Evolutionary conservation across 331 rosid species (phyloP).

Genomic region (Stylosanthes scabra): DNA sequence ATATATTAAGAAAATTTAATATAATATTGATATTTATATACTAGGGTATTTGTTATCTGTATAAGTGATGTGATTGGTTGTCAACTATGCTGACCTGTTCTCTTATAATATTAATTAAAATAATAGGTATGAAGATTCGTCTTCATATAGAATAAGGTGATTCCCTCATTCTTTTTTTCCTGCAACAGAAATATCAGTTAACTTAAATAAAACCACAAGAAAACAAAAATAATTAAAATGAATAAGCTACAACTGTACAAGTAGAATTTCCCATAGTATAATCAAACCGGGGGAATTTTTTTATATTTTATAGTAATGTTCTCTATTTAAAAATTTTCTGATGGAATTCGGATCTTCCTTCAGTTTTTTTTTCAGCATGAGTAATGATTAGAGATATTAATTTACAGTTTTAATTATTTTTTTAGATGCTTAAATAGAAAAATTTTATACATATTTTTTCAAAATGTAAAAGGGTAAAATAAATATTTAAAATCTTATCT

Average conservation of each 20-base stretch:
- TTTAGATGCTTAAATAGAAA: no score
- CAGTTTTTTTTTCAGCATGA: not conserved
- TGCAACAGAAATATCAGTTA: not conserved
- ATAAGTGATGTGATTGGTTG: not conserved
- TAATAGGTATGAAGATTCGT: not conserved
- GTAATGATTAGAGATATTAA: no score
- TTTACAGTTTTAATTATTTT: no score
- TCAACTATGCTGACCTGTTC: not conserved
- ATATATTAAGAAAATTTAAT: no score
- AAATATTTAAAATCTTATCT: no score
- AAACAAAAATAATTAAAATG: not conserved
- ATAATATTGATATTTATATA: no score
- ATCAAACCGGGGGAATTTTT: no score
- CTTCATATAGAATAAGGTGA: no score
- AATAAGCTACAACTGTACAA: constrained; percentile 1
- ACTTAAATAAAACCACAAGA: not conserved
- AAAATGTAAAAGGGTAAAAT: no score
- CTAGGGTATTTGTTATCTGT: no score
- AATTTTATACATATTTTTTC: no score
- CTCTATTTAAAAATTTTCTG: not conserved
- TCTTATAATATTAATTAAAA: not conserved
- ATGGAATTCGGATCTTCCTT: not conserved
- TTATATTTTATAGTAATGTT: not conserved
- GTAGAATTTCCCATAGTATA: not conserved
- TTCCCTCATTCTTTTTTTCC: not conserved